Base-by-base conservation (phyloP, 2,329 filamentous ascomycete species). In the Botrytis squamosa region DNA sequence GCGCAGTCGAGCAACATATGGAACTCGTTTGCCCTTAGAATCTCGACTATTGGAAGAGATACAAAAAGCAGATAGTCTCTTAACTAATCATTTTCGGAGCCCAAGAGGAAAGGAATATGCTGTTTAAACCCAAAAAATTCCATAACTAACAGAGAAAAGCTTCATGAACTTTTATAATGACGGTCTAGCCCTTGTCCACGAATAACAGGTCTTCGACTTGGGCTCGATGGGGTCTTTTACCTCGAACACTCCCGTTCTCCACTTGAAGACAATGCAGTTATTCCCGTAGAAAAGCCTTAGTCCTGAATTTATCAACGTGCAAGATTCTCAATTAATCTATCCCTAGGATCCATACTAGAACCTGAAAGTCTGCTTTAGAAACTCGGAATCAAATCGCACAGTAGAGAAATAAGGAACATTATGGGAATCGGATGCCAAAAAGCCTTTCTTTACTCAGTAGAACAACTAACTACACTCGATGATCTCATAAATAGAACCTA, bases 171-270 rank as follows among this genome's bases (percentile, higher is more conserved):
- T 55, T 55, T 16, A 57, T 9, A 33, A 29, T 57, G 7, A 29
- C 14, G 14, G 3, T 1, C 52, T 29, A 18, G 52, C 52, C 7
- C 14, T 29, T 3, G 3, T 57, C 4, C 6, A 57, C 2, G n/a
- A 57, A 29, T 29, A n/a, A 29, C 6, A 33, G 29, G 12, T 29
- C n/a, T 57, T 18, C 14, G 14, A 29, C 52, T 8, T 4, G 14
- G 16, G 1, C n/a, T 57, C 3, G 25, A 57, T 1, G 6, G 16
- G 2, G 1, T 29, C 7, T 1, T 57, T 7, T 6, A 2, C 52
- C 25, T 57, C 6, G 3, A 57, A 18, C 14, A 33, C 52, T 33
- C 49, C 49, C 5, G 5, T n/a, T 55, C 49, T 55, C 2, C 12
- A 7, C 49, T 55, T 55, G 49, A n/a, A 55, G 49, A 55, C 1